Evolutionary conservation across 2,329 filamentous ascomycete species (phyloP).

Genomic region (Clarireedia sp.): DNA sequence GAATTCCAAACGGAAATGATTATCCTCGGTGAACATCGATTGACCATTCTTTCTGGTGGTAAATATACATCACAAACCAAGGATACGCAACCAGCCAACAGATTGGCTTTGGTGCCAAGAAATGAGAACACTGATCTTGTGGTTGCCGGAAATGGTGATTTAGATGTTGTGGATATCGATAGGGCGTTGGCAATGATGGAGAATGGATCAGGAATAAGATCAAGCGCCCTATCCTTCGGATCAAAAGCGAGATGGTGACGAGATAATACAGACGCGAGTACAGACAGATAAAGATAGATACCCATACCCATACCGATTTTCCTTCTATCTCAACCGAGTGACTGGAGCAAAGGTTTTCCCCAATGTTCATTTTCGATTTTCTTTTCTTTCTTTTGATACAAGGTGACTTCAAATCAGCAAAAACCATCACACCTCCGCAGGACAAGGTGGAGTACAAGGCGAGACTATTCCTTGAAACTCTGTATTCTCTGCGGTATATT

Average conservation of each 20-base stretch:
- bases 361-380: neutral
- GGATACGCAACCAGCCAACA: slow-evolving; percentile 8
- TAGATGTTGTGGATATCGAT: slow-evolving; percentile 60
- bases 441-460: slow-evolving; percentile 71
- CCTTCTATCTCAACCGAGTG: too few relatives aligned
- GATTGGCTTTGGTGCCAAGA: slow-evolving; percentile 20
- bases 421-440: slow-evolving; percentile 43
- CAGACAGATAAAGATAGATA: slow-evolving; percentile 4
- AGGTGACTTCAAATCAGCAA: neutral
- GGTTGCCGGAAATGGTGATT: slow-evolving; percentile 19
- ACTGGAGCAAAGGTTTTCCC: neutral
- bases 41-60: slow-evolving; percentile 21
- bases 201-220: slow-evolving; percentile 16
- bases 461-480: slow-evolving; percentile 65
- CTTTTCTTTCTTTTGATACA: too few relatives aligned
- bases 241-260: slow-evolving; percentile 37
- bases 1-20: slow-evolving; percentile 24
- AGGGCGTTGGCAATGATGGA: slow-evolving; percentile 50
- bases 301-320: neutral
- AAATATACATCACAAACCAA: slow-evolving; percentile 7
- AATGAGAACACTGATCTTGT: slow-evolving; percentile 14
- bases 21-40: slow-evolving; percentile 27
- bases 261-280: slow-evolving; percentile 10
- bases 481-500: slow-evolving; percentile 69
- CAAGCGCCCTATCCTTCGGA: slow-evolving; percentile 13